Percentiles rank a stretch among this genome's conserved stretches.
Evolutionary conservation across 495 filamentous ascomycete genomes (phyloP).

Genomic region (Cudoniella acicularis): DNA sequence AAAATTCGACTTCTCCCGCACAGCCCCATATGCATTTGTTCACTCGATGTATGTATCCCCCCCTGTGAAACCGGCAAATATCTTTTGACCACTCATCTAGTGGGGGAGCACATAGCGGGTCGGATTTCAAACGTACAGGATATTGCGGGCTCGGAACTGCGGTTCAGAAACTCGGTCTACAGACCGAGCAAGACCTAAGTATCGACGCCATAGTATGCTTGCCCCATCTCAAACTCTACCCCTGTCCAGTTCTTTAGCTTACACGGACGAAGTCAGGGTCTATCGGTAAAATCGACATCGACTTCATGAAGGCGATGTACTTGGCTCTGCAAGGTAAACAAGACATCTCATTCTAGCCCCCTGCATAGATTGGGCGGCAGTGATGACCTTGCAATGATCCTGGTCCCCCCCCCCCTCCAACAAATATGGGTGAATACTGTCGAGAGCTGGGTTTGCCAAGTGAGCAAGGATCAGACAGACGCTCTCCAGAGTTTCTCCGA

Average conservation of each 20-base stretch:
- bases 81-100: slow-evolving; percentile 31
- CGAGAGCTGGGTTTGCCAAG: not conserved
- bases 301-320: slow-evolving; percentile 69
- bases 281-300: slow-evolving; percentile 65
- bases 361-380: slow-evolving; percentile 11
- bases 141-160: slow-evolving; percentile 58
- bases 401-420: not conserved
- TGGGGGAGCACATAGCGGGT: slow-evolving; percentile 50
- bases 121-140: slow-evolving; percentile 53
- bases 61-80: not conserved
- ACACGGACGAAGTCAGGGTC: too few relatives aligned
- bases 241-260: slow-evolving; percentile 57
- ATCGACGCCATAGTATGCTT: slow-evolving; percentile 54
- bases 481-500: not conserved
- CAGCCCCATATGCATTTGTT: slow-evolving; percentile 67
- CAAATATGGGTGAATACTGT: not conserved
- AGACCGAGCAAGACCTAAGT: slow-evolving; percentile 38
- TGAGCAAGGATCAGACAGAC: not conserved
- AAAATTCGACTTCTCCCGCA: slow-evolving; percentile 73
- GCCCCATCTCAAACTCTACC: not conserved
- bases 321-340: slow-evolving; percentile 65
- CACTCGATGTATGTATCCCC: slow-evolving; percentile 59
- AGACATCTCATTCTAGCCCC: slow-evolving; percentile 8
- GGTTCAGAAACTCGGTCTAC: slow-evolving; percentile 50
- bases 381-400: not conserved